Percentiles rank a stretch among this genome's conserved stretches.
Evolutionary conservation across 2,329 filamentous ascomycete species (phyloP).

Genomic region (Elsinoe perseae): DNA sequence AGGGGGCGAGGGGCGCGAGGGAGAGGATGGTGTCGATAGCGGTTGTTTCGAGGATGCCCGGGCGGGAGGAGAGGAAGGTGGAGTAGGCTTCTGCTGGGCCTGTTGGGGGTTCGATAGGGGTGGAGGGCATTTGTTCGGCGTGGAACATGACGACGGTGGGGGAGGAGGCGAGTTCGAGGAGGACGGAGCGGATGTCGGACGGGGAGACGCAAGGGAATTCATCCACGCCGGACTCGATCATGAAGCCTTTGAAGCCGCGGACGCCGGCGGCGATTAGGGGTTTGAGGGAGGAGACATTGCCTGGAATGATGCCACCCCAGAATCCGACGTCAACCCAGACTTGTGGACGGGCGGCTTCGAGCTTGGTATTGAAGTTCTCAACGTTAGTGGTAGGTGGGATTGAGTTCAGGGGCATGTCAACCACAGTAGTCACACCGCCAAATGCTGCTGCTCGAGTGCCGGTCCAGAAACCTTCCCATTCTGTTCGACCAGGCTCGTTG

Average conservation of each 20-base stretch:
- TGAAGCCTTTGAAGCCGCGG: constrained; percentile 91
- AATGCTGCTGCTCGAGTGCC: constrained; percentile 90
- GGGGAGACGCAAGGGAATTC: constrained; percentile 91
- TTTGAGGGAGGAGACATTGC: constrained; percentile 72
- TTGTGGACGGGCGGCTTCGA: constrained; percentile 72
- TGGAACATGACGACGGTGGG: constrained; percentile 98
- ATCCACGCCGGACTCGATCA: constrained; percentile 94
- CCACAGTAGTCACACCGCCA: constrained; percentile 89
- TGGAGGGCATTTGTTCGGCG: constrained; percentile 77
- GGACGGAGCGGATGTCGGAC: constrained; percentile 68
- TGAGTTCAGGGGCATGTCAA: constrained; percentile 97
- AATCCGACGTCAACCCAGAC: constrained; percentile 99
- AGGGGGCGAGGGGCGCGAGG: constrained; percentile 69
- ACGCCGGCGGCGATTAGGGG: constrained; percentile 78
- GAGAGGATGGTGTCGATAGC: constrained; percentile 81
- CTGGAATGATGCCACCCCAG: constrained; percentile 89
- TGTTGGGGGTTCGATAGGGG: constrained; percentile 59
- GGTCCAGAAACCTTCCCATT: constrained; percentile 98
- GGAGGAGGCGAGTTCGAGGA: constrained; percentile 69
- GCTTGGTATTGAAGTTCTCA: constrained; percentile 71
- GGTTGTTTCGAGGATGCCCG: constrained; percentile 82
- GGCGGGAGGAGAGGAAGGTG: constrained; percentile 86
- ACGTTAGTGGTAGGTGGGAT: constrained; percentile 94
- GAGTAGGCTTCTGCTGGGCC: constrained; percentile 71
- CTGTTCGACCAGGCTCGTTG: constrained; percentile 91